Base-by-base conservation (phyloP, 495 filamentous ascomycete species). In the Penicillium manginii region DNA sequence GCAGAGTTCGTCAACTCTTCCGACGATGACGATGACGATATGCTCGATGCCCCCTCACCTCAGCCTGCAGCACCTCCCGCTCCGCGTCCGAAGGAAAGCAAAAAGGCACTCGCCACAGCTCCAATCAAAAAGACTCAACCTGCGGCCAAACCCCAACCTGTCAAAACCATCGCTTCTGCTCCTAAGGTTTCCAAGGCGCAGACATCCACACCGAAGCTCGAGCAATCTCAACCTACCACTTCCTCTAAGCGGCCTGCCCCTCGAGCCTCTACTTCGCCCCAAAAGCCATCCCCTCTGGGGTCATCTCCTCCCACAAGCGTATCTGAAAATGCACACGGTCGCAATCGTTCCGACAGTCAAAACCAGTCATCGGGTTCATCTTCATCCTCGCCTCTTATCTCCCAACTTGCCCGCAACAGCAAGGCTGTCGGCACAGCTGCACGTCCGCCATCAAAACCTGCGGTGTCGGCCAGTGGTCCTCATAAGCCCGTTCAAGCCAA, bases 261-360 rank as follows among this genome's bases (percentile, higher is more conserved):
- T 11, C 78, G 80, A 35, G 47, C 62, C 26, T 67, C 77, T 11
- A 83, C 76, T 8, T 89, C 87, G 3, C 86, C 87, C 2, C 78
- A 82, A 55, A 93, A 92, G 61, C 89, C 88, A 0, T 91, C 89
- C 5, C 88, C 88, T 3, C 80, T 91, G 37, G 87, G 85, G 22
- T 85, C 86, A 3, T 91, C 89, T n/a, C 88, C 88, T 19, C 88
- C 88, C 2, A 85, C 87, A 15, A 91, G 91, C 70, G 86, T 86
- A 6, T 90, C 88, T 4, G 87, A 48, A 14, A 37, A 91, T 53
- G 63, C 87, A 19, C 83, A 75, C 26, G 69, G 68, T 47, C 73
- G 72, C 56, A 75, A 60, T 52, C 72, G 74, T 19, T 74, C 76
- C 35, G 76, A 77, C 40, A 76, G 73, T 49, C 73, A 76, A 18